Evolutionary conservation across 192 early-diverging fungal species (phyloP), one percentile per base, ranked within the genome.

Genomic region (Backusella australiensis): DNA sequence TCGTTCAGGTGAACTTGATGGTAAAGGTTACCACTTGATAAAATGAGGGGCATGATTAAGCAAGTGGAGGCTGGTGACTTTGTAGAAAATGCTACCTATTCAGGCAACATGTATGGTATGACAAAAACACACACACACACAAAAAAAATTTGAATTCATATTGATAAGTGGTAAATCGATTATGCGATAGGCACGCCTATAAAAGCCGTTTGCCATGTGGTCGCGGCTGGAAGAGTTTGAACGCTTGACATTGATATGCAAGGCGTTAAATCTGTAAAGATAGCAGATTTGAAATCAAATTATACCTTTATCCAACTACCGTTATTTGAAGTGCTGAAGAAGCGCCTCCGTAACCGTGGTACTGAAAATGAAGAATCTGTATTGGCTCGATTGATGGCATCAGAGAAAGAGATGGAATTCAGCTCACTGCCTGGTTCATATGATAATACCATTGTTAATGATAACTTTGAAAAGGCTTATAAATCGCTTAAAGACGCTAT

Each of bases 241-340:
- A 93, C 98, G 19, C 79, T 99, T 78, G 96, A 98, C 77, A 97
- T 99, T 78, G 96, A 95, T 89, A 90, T 93, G 82, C 92, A 98
- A 85, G 95, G 97, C 39, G 96, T 97, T 3, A 87, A 88, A 69
- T 74, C 85, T 34, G 89, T 96, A 71, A 94, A 95, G 82, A 74
- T 83, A 49, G 89, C 90, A 69, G 84, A 93, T 59, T 73, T 95
- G 42, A 89, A 91, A 34, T 89, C 95, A 14, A 81, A 89, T 44
- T 98, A 93, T 72, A 77, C 97, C 4, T 98, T 97, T 73, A 78
- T 98, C 63, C 90, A 93, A 32, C 97, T 96, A 52, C 97, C 97
- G 4, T 89, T 86, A 8, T 79, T 93, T 38, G 88, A 91, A 46
- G 90, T 88, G 53, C 87, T 99, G 14, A 96, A 99, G 83, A 70